Evolutionary conservation across 139 green algal species (phyloP).

Genomic region (Parachlorella kessleri): DNA sequence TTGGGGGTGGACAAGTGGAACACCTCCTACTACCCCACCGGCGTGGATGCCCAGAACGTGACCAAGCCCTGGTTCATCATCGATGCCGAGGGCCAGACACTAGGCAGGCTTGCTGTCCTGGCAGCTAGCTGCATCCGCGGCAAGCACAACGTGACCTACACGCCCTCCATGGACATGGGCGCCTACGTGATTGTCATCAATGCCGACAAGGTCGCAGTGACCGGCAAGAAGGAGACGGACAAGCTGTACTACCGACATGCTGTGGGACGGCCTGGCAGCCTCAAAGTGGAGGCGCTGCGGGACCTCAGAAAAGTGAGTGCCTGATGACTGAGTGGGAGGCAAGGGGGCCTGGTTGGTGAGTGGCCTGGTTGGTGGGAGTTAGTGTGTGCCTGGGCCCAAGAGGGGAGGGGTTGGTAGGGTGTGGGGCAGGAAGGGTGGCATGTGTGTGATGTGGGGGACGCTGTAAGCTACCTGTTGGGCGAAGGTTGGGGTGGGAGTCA

Average conservation of each 20-base stretch:
- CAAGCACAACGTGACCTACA: slow-evolving; percentile 89
- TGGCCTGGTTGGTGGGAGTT: background rate
- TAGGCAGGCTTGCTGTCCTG: slow-evolving; percentile 89
- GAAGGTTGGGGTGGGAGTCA: no score
- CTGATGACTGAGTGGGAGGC: no score
- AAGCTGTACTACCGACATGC: slow-evolving; percentile 95
- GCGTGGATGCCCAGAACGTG: slow-evolving; percentile 70
- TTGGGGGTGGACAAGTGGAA: slow-evolving; percentile 83
- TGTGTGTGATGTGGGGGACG: no score
- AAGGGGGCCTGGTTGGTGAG: no score
- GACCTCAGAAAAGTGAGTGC: slow-evolving; percentile 58
- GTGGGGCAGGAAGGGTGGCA: no score
- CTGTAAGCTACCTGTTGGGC: no score
- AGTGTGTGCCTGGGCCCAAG: background rate
- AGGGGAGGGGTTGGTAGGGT: background rate
- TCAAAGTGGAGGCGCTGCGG: slow-evolving; percentile 79
- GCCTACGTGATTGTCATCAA: slow-evolving; percentile 97
- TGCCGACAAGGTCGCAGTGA: slow-evolving; percentile 91
- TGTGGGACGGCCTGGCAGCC: slow-evolving; percentile 79
- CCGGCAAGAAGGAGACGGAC: slow-evolving; percentile 85
- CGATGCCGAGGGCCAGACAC: slow-evolving; percentile 92
- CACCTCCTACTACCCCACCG: slow-evolving; percentile 96
- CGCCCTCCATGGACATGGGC: slow-evolving; percentile 96
- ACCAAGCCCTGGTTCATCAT: slow-evolving; percentile 95
- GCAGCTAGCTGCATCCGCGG: slow-evolving; percentile 91